phyloP scores from a whole-genome alignment of 2,329 filamentous ascomycete species.

The Hypoxylon sp. region DNA sequence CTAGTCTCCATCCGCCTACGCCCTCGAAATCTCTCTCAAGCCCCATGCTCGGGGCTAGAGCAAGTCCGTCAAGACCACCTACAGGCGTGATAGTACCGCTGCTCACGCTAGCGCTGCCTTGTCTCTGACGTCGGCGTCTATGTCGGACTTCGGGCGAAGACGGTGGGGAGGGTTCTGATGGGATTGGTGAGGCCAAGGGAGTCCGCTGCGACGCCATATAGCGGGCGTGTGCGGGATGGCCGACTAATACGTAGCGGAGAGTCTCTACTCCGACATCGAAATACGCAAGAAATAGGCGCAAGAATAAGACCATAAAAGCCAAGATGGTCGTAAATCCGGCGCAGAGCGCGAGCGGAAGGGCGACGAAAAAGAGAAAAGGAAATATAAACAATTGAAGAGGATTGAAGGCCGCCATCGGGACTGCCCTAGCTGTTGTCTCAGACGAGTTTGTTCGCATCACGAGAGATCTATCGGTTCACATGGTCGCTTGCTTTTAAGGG shows the following conservation, averaged over 20 bases:
- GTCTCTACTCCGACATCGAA: slow-evolving; percentile 73
- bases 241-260: slow-evolving; percentile 68
- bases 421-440: slow-evolving; percentile 18
- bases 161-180: slow-evolving; percentile 40
- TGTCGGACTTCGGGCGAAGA: slow-evolving; percentile 43
- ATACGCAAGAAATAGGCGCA: slow-evolving; percentile 74
- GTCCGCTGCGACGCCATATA: slow-evolving; percentile 49
- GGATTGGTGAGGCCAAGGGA: slow-evolving; percentile 37
- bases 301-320: slow-evolving; percentile 72
- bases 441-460: slow-evolving; percentile 24
- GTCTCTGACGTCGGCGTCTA: slow-evolving; percentile 45
- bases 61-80: slow-evolving; percentile 52
- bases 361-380: slow-evolving; percentile 74
- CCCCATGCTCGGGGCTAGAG: slow-evolving; percentile 64
- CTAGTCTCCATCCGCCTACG: slow-evolving; percentile 70
- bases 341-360: slow-evolving; percentile 73
- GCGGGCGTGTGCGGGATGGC: slow-evolving; percentile 55
- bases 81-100: slow-evolving; percentile 48
- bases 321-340: slow-evolving; percentile 75
- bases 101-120: slow-evolving; percentile 46
- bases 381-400: slow-evolving; percentile 70
- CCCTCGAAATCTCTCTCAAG: slow-evolving; percentile 72
- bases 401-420: slow-evolving; percentile 67
- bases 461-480: slow-evolving; percentile 46
- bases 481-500: slow-evolving; percentile 38